A percentile compares a stretch with the other conserved stretches of the same genome.
Evolutionary conservation across 2,329 filamentous ascomycete genomes (phyloP).

Genomic region (Pseudogymnoascus destructans): DNA sequence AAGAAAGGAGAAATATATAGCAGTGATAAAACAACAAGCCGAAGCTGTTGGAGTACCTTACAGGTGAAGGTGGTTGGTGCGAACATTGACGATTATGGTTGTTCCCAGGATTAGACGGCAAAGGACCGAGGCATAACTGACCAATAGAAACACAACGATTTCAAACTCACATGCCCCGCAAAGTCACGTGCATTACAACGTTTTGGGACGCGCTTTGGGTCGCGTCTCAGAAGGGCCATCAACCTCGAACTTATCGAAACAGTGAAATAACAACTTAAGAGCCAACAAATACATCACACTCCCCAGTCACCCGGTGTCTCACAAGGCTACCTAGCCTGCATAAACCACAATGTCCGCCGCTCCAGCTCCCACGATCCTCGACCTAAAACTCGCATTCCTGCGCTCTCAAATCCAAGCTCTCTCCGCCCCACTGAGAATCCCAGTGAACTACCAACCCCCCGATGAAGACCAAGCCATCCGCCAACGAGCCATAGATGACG

Average conservation of each 20-base stretch:
- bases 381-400: constrained; percentile 53
- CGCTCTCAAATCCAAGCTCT: constrained; percentile 48
- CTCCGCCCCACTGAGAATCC: constrained; percentile 43
- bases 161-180: constrained; percentile 2
- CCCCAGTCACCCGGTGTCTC: not conserved
- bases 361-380: constrained; percentile 40
- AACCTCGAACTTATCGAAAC: not conserved
- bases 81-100: too few species aligned
- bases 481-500: constrained; percentile 41
- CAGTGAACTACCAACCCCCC: constrained; percentile 34
- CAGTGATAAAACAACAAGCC: not conserved
- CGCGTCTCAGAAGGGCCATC: not conserved
- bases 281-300: not conserved
- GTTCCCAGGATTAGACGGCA: too few species aligned
- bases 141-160: constrained; percentile 1
- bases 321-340: not conserved
- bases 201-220: not conserved
- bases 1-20: not conserved
- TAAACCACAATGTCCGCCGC: not conserved
- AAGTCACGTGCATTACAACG: not conserved
- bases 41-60: not conserved
- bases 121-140: not conserved
- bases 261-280: not conserved
- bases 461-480: constrained; percentile 27
- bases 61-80: too few species aligned